Conservation (phyloP, 371 early-diverging fungal genomes). For the Mortierella sp. region DNA sequence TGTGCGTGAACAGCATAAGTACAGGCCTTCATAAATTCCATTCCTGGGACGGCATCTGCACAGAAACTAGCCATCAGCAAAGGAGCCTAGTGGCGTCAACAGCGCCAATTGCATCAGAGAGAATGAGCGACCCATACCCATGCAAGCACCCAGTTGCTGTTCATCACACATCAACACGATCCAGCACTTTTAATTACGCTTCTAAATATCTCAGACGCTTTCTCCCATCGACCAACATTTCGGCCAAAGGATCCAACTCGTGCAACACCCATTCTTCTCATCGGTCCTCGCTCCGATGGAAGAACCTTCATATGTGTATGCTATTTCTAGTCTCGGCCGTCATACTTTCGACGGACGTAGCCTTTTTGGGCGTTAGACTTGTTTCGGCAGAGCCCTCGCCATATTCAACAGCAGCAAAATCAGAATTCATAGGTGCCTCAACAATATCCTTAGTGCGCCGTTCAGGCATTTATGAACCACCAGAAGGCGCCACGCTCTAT, state of each 20-base stretch:
- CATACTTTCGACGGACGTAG: conserved; percentile 13
- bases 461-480: conserved; percentile 31
- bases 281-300: conserved; percentile 12
- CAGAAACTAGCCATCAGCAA: no score
- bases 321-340: conserved; percentile 29
- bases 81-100: background rate
- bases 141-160: no score
- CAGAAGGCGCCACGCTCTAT: conserved; percentile 35
- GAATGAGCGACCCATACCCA: no score
- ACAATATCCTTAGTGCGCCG: conserved; percentile 14
- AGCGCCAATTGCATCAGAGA: background rate
- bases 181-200: no score
- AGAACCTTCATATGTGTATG: conserved; percentile 14
- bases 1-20: no score
- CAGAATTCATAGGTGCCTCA: background rate
- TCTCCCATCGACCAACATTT: no score
- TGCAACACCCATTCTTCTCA: background rate
- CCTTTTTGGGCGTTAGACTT: conserved; percentile 8
- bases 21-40: background rate
- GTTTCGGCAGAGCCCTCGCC: conserved; percentile 23
- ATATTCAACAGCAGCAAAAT: background rate
- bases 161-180: no score
- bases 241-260: background rate
- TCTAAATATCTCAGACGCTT: no score
- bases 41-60: background rate